Conservation (phyloP, 345 rosid genomes). For the Salix koriyanagi region DNA sequence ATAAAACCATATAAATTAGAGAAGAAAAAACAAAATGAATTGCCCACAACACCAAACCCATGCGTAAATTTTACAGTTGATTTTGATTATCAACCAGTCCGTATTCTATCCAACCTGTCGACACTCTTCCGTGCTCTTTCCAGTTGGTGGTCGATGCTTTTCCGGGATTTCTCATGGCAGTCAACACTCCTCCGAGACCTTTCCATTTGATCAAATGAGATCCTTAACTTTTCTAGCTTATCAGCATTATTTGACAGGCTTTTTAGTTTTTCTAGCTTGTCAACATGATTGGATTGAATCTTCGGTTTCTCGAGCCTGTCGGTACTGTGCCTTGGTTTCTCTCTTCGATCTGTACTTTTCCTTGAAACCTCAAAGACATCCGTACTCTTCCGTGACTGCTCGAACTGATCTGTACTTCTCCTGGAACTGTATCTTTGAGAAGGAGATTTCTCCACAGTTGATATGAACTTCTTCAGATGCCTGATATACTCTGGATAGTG, state of each 20-base stretch:
- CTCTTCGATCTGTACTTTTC: slow-evolving; percentile 67
- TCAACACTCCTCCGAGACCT: slow-evolving; percentile 34
- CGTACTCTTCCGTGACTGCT: slow-evolving; percentile 54
- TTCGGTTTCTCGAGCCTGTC: slow-evolving; percentile 60
- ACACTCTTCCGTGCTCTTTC: slow-evolving; percentile 30
- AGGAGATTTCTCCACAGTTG: slow-evolving; percentile 70
- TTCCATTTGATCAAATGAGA: slow-evolving; percentile 30
- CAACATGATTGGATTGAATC: slow-evolving; percentile 33
- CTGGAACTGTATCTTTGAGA: slow-evolving; percentile 56
- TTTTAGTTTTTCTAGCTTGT: slow-evolving; percentile 27
- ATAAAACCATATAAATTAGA: slow-evolving; percentile 14
- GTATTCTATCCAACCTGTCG: slow-evolving; percentile 25
- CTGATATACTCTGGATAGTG: slow-evolving; percentile 74
- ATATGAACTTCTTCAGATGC: slow-evolving; percentile 82
- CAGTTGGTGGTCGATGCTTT: slow-evolving; percentile 25
- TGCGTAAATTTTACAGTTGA: slow-evolving; percentile 3
- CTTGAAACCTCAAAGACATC: slow-evolving; percentile 59
- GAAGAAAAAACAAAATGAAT: slow-evolving; percentile 4
- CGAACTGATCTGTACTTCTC: slow-evolving; percentile 55
- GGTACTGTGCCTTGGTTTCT: slow-evolving; percentile 66
- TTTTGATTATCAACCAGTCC: slow-evolving; percentile 17
- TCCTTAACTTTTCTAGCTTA: slow-evolving; percentile 24
- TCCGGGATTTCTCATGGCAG: slow-evolving; percentile 32
- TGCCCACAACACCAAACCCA: slow-evolving; percentile 19
- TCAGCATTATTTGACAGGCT: slow-evolving; percentile 17